Percentiles rank a stretch among this genome's conserved stretches.
phyloP scores from a whole-genome alignment of 108 stramenopile genomes.

The Skeletonema menzelii region DNA sequence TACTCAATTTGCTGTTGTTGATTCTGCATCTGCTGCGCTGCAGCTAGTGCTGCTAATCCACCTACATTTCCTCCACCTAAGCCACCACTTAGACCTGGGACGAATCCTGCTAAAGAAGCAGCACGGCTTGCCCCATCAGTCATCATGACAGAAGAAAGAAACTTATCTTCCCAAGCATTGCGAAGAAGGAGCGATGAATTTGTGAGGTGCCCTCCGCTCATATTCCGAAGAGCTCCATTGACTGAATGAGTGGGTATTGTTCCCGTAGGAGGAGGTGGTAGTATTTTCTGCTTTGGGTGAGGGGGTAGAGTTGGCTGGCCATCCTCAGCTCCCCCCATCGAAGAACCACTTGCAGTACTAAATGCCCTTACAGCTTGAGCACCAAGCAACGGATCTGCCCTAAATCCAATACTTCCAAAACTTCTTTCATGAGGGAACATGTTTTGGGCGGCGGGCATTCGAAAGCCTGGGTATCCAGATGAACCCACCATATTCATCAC shows the following conservation, averaged over 20 bases:
- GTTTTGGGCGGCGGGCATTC: constrained; percentile 5
- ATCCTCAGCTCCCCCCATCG: constrained; percentile 50
- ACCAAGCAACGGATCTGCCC: constrained; percentile 12
- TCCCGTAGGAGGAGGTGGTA: constrained; percentile 38
- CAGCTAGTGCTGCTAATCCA: constrained; percentile 39
- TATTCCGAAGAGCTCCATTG: constrained; percentile 52
- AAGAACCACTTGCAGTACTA: constrained; percentile 35
- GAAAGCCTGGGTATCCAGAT: background rate
- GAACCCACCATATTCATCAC: constrained; percentile 34
- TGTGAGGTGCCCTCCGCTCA: constrained; percentile 48
- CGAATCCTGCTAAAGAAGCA: constrained; percentile 35
- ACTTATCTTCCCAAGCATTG: constrained; percentile 80
- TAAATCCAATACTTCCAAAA: constrained; percentile 17
- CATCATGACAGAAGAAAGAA: constrained; percentile 76
- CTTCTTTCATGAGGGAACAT: constrained; percentile 7
- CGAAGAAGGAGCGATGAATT: constrained; percentile 50
- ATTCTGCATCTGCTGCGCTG: constrained; percentile 29
- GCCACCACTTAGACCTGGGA: background rate
- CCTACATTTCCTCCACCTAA: constrained; percentile 8
- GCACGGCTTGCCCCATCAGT: constrained; percentile 38
- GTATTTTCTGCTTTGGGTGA: constrained; percentile 81
- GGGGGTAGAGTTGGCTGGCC: constrained; percentile 66
- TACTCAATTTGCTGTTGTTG: constrained; percentile 25
- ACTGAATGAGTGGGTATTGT: constrained; percentile 13
- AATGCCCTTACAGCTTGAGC: constrained; percentile 32